Conservation (phyloP, 164 flowering plant species). For the Brasenia schreberi region DNA sequence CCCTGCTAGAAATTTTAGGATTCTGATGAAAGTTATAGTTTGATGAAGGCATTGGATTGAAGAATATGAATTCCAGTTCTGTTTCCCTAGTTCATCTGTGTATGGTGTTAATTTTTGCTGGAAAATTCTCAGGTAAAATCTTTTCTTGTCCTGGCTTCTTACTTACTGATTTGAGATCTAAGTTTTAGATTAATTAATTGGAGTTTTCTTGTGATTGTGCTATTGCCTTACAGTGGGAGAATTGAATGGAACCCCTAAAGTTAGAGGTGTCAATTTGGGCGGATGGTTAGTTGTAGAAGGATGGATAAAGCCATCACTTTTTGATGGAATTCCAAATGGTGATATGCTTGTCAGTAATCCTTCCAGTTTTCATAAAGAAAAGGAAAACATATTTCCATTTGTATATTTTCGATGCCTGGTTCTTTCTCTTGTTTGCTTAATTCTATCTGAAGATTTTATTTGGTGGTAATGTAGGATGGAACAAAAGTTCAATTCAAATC, state of each 20-base stretch:
- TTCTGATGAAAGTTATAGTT: too few relatives aligned
- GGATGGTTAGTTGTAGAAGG: conserved; percentile 96
- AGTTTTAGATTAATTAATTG: too few relatives aligned
- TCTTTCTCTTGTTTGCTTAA: neutral
- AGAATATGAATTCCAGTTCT: neutral
- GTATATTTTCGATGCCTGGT: neutral
- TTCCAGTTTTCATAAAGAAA: neutral
- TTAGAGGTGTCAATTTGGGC: conserved; percentile 80
- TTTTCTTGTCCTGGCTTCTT: neutral
- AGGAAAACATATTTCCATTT: too few relatives aligned
- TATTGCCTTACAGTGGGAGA: conserved; percentile 29
- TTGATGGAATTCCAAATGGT: conserved; percentile 73
- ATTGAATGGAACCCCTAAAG: conserved; percentile 38
- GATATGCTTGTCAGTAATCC: conserved; percentile 70
- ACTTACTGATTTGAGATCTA: too few relatives aligned
- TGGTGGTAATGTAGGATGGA: conserved; percentile 47
- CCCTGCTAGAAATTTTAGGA: neutral
- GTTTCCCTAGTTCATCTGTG: neutral
- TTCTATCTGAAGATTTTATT: conserved; percentile 1
- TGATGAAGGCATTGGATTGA: neutral
- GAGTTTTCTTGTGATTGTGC: too few relatives aligned
- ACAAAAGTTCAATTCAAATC: conserved; percentile 66
- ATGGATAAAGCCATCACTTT: conserved; percentile 85
- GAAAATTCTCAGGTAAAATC: neutral
- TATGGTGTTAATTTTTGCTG: neutral